Evolutionary conservation across 2,329 filamentous ascomycete genomes (phyloP).

Genomic region (Lachnellula occidentalis): DNA sequence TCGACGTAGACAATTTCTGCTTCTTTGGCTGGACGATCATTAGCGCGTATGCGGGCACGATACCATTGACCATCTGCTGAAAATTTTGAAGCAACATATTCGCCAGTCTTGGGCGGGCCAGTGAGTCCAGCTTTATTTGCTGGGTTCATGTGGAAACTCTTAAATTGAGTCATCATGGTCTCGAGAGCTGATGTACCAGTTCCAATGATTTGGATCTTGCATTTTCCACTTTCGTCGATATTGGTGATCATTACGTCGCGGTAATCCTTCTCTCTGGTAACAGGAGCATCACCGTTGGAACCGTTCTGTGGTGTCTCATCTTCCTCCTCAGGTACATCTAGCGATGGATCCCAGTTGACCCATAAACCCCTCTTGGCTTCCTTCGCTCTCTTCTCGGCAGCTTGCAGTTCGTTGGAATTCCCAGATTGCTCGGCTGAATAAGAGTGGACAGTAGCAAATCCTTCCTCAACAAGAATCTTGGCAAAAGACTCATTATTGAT

Average conservation of each 20-base stretch:
- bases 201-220: slow-evolving; percentile 91
- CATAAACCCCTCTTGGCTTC: slow-evolving; percentile 82
- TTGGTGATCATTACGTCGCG: slow-evolving; percentile 90
- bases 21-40: slow-evolving; percentile 84
- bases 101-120: slow-evolving; percentile 80
- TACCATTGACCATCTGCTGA: slow-evolving; percentile 90
- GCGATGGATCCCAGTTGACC: slow-evolving; percentile 89
- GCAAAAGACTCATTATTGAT: slow-evolving; percentile 94
- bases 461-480: slow-evolving; percentile 89
- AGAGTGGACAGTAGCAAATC: slow-evolving; percentile 82
- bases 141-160: slow-evolving; percentile 80
- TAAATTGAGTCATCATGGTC: slow-evolving; percentile 84
- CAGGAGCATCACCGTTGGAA: slow-evolving; percentile 47
- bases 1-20: slow-evolving; percentile 93
- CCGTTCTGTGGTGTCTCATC: slow-evolving; percentile 43
- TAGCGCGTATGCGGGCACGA: slow-evolving; percentile 81
- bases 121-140: slow-evolving; percentile 70
- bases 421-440: slow-evolving; percentile 96
- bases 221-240: slow-evolving; percentile 71
- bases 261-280: slow-evolving; percentile 74
- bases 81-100: slow-evolving; percentile 88
- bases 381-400: slow-evolving; percentile 85
- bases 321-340: slow-evolving; percentile 63
- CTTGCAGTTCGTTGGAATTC: slow-evolving; percentile 79
- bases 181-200: slow-evolving; percentile 80